phyloP scores from a whole-genome alignment of 768 basidiomycete genomes.

The Vararia minispora region DNA sequence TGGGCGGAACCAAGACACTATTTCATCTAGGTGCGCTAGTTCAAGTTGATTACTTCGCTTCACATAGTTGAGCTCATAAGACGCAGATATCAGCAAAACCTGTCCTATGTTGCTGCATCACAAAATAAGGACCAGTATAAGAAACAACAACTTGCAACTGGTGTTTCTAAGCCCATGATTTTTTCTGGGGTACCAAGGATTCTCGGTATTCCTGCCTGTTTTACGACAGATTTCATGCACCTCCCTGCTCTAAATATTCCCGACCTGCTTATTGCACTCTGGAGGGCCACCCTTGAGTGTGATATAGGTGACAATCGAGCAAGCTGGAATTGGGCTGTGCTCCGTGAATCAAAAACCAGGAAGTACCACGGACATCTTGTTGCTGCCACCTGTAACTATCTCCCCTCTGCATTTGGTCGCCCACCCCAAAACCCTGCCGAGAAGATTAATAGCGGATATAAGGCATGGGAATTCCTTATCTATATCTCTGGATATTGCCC shows the following conservation, averaged over 20 bases:
- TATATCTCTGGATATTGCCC: constrained; percentile 17
- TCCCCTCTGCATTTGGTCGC: constrained; percentile 30
- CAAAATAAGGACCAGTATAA: constrained; percentile 19
- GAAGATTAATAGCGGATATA: constrained; percentile 25
- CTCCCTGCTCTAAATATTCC: constrained; percentile 25
- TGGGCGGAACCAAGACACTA: too few species aligned
- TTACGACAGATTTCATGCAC: constrained; percentile 29
- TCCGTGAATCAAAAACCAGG: constrained; percentile 20
- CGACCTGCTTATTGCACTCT: constrained; percentile 22
- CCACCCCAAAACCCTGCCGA: constrained; percentile 28
- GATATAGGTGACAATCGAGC: constrained; percentile 14
- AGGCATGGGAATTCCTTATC: constrained; percentile 16
- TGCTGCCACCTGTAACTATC: constrained; percentile 20
- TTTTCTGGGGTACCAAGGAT: constrained; percentile 19
- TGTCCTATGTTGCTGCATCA: constrained; percentile 13
- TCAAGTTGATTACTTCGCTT: not conserved
- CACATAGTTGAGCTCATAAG: not conserved
- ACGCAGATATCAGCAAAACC: constrained; percentile 12
- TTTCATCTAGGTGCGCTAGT: not conserved
- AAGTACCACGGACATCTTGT: constrained; percentile 24
- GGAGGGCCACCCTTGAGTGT: constrained; percentile 21
- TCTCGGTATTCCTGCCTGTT: constrained; percentile 21
- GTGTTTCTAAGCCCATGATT: constrained; percentile 27
- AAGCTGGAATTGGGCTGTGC: constrained; percentile 23
- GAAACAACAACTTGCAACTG: constrained; percentile 17